Conservation (phyloP, 768 basidiomycete species). For the Lactarius tabidus region DNA sequence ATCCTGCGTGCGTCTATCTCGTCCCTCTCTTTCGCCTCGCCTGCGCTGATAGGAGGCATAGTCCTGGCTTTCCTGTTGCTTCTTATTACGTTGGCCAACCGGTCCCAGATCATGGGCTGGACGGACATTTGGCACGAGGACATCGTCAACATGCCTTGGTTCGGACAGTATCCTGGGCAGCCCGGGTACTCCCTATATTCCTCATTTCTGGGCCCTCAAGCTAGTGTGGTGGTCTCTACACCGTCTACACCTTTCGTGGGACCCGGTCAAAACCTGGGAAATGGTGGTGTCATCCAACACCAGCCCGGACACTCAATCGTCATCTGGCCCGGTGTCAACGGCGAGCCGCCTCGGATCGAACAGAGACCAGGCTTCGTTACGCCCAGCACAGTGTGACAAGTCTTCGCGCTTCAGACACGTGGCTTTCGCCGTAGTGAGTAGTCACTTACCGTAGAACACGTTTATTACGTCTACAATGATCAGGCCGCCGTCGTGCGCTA, state of each 20-base stretch:
- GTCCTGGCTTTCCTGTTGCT: constrained; percentile 44
- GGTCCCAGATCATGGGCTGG: constrained; percentile 52
- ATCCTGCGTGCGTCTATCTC: constrained; percentile 44
- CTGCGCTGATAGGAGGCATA: constrained; percentile 25
- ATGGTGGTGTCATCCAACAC: constrained; percentile 44
- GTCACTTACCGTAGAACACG: constrained; percentile 24
- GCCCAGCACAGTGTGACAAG: constrained; percentile 10
- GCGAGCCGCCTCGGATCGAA: constrained; percentile 56
- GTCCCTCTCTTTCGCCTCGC: constrained; percentile 8
- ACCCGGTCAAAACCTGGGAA: constrained; percentile 20
- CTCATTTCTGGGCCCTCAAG: neutral
- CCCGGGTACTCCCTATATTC: constrained; percentile 21
- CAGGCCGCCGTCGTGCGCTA: constrained; percentile 13
- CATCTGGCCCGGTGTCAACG: constrained; percentile 62
- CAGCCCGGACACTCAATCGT: constrained; percentile 59
- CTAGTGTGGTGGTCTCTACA: constrained; percentile 4
- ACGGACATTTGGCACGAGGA: constrained; percentile 56
- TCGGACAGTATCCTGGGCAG: constrained; percentile 65
- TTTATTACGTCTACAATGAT: constrained; percentile 16
- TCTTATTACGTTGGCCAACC: constrained; percentile 50
- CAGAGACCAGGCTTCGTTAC: constrained; percentile 46
- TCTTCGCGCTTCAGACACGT: constrained; percentile 1
- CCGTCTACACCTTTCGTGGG: neutral
- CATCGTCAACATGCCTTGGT: constrained; percentile 68
- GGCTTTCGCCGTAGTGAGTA: neutral